phyloP scores from a whole-genome alignment of 2,329 filamentous ascomycete species.

The Alternaria metachromatica region DNA sequence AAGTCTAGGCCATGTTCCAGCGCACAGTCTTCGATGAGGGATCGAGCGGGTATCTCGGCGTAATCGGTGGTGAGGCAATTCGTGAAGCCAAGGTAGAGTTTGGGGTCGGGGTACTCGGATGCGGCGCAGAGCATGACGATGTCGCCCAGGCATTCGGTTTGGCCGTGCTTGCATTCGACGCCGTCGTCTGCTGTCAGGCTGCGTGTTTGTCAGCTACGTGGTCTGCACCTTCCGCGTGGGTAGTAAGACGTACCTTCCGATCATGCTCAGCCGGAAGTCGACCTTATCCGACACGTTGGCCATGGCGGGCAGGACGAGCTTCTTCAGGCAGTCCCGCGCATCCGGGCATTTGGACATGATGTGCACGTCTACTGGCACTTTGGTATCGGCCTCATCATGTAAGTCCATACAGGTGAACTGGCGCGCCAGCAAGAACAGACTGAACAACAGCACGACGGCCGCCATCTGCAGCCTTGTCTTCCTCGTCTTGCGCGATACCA shows the following conservation, averaged over 20 bases:
- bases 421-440: conserved; percentile 41
- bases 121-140: conserved; percentile 92
- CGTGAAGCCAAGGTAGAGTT: conserved; percentile 88
- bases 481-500: conserved; percentile 12
- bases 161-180: conserved; percentile 87
- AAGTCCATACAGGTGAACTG: conserved; percentile 36
- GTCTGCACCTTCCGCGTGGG: background rate
- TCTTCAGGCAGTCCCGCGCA: conserved; percentile 79
- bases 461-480: conserved; percentile 34
- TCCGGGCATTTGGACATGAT: conserved; percentile 97
- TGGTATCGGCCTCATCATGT: conserved; percentile 35
- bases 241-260: conserved; percentile 69
- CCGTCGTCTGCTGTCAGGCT: conserved; percentile 77
- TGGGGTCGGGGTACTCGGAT: conserved; percentile 80
- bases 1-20: conserved; percentile 91
- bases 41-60: conserved; percentile 74
- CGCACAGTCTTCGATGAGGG: conserved; percentile 85
- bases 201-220: background rate
- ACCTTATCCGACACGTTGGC: conserved; percentile 81
- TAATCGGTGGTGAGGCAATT: conserved; percentile 87
- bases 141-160: conserved; percentile 89
- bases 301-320: conserved; percentile 87
- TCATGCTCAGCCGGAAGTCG: conserved; percentile 88
- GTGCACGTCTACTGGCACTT: conserved; percentile 85
- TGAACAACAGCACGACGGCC: conserved; percentile 34